Evolutionary conservation across 192 early-diverging fungal species (phyloP).

Genomic region (Chytriomyces confervae): DNA sequence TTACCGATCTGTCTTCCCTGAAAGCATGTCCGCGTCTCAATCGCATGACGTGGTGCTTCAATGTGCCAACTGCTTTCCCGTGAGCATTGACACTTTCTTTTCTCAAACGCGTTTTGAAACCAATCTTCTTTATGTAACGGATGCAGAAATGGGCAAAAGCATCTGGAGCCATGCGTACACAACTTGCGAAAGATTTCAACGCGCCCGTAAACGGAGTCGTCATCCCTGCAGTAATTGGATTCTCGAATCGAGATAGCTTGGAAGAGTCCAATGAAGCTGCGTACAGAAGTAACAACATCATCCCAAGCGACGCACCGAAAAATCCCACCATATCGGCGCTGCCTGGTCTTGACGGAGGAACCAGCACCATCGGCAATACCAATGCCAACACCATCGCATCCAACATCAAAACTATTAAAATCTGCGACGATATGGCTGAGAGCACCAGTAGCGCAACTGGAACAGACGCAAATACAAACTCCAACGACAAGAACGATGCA

Average conservation of each 20-base stretch:
- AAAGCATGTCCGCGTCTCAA: not conserved
- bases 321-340: not conserved
- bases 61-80: slow-evolving; percentile 13
- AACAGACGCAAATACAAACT: not conserved
- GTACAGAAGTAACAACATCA: not conserved
- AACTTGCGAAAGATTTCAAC: slow-evolving; percentile 2
- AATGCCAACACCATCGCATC: not conserved
- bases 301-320: not conserved
- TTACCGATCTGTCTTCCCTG: slow-evolving; percentile 2
- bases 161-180: not conserved
- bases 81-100: not conserved
- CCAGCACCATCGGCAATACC: not conserved
- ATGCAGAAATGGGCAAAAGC: slow-evolving; percentile 19
- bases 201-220: slow-evolving; percentile 17
- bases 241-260: not conserved
- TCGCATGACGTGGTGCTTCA: slow-evolving; percentile 14
- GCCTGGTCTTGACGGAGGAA: not conserved
- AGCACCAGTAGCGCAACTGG: not conserved
- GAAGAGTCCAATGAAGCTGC: not conserved
- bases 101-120: not conserved
- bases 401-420: not conserved
- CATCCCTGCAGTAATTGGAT: not conserved
- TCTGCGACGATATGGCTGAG: not conserved
- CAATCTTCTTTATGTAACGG: not conserved
- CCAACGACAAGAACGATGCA: not conserved